Evolutionary conservation across 176 grass and related monocot species (phyloP).

Genomic region (Triticum dicoccoides): DNA sequence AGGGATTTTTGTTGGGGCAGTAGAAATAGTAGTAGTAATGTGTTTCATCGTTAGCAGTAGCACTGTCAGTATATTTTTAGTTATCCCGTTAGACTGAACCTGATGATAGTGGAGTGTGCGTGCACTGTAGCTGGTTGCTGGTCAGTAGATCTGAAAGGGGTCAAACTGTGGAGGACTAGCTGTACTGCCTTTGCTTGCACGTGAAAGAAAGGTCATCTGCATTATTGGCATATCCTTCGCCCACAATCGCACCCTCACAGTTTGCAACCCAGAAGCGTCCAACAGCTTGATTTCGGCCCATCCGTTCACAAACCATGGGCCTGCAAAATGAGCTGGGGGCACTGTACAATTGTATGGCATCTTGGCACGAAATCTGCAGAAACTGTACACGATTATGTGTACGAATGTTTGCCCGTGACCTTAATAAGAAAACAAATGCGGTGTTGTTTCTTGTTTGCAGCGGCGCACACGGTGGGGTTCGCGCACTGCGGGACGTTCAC

Average conservation of each 20-base stretch:
- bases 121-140: background rate
- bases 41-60: background rate
- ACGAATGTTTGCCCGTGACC: too few species aligned
- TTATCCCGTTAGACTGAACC: background rate
- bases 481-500: slow-evolving; percentile 84
- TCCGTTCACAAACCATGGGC: background rate
- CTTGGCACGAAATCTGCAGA: too few species aligned
- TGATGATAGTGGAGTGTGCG: background rate
- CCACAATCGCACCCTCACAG: background rate
- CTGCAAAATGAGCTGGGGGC: slow-evolving; percentile 7
- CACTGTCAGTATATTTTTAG: background rate
- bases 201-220: slow-evolving; percentile 11
- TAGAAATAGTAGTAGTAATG: background rate
- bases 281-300: slow-evolving; percentile 4
- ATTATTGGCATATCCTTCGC: background rate
- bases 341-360: too few species aligned
- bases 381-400: too few species aligned
- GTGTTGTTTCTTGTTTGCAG: slow-evolving; percentile 7
- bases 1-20: background rate
- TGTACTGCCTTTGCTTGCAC: slow-evolving; percentile 20
- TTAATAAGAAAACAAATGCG: background rate
- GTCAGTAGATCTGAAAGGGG: background rate
- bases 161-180: slow-evolving; percentile 28
- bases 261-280: background rate
- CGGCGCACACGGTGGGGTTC: slow-evolving; percentile 78